Conservation (phyloP, 441 rosid species). For the Populus trichocarpa region DNA sequence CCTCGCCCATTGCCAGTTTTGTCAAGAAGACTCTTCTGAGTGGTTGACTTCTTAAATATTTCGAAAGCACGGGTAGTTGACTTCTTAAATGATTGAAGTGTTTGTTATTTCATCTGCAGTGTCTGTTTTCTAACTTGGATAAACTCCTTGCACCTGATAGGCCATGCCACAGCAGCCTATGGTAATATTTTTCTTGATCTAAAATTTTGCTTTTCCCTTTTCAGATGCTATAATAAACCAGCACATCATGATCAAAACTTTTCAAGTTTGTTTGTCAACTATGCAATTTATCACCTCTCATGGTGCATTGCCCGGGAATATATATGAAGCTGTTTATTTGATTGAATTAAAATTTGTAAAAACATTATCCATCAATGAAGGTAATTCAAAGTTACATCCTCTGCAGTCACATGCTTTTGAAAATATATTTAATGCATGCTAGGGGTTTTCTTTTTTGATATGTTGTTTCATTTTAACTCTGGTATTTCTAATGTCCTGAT, state of each 20-base stretch:
- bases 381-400: not conserved
- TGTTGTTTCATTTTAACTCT: not conserved
- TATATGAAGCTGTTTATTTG: not conserved
- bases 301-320: not conserved
- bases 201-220: not conserved
- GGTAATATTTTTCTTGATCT: slow-evolving; percentile 37
- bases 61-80: not conserved
- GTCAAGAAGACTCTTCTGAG: not conserved
- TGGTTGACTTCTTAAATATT: not conserved
- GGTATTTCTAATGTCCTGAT: not conserved
- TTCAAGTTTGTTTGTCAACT: not conserved
- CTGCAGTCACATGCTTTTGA: not conserved
- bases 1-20: not conserved
- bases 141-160: slow-evolving; percentile 69
- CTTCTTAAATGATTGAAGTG: not conserved
- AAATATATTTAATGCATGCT: not conserved
- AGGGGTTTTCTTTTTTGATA: not conserved
- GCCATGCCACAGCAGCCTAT: slow-evolving; percentile 86
- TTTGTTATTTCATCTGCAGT: slow-evolving; percentile 40
- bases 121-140: slow-evolving; percentile 71
- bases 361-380: not conserved
- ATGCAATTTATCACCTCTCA: not conserved
- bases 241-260: not conserved
- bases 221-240: not conserved
- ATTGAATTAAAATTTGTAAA: not conserved